Percentiles rank a stretch among this genome's conserved stretches.
Evolutionary conservation across 2,329 filamentous ascomycete genomes (phyloP).

Genomic region (Pseudofabraea citricarpa): DNA sequence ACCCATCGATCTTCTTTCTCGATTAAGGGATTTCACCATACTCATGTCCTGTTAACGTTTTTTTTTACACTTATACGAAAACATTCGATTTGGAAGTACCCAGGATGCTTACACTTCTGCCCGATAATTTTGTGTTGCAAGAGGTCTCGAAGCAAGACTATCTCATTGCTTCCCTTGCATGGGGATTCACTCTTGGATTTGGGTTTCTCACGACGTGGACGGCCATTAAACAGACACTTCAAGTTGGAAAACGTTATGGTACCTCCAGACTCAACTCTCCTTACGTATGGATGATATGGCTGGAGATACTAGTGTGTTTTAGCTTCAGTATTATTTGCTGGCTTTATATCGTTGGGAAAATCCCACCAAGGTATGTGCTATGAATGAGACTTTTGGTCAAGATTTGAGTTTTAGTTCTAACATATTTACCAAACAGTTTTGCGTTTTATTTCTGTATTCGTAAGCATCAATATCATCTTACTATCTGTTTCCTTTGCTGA

Average conservation of each 20-base stretch:
- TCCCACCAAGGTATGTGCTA: slow-evolving; percentile 22
- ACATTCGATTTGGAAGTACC: no score
- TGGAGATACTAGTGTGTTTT: slow-evolving; percentile 34
- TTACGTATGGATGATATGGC: slow-evolving; percentile 38
- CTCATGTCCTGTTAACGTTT: no score
- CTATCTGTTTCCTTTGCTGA: neutral
- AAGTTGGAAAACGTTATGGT: neutral
- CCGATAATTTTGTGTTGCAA: neutral
- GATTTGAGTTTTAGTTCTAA: slow-evolving; percentile 1
- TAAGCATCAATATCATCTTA: neutral
- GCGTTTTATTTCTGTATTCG: slow-evolving; percentile 10
- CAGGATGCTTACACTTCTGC: neutral
- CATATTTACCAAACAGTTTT: slow-evolving; percentile 3
- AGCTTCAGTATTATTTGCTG: slow-evolving; percentile 34
- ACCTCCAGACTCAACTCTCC: slow-evolving; percentile 18
- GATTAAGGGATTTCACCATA: no score
- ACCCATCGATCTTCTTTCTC: no score
- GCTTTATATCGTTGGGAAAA: slow-evolving; percentile 31
- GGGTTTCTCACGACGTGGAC: slow-evolving; percentile 29
- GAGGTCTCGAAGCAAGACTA: neutral
- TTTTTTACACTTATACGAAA: no score
- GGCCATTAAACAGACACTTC: slow-evolving; percentile 27
- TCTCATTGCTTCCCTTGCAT: neutral
- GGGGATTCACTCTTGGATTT: slow-evolving; percentile 30
- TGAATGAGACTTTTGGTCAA: neutral